Conservation (phyloP, 371 early-diverging fungal genomes). For the Blakeslea trispora region DNA sequence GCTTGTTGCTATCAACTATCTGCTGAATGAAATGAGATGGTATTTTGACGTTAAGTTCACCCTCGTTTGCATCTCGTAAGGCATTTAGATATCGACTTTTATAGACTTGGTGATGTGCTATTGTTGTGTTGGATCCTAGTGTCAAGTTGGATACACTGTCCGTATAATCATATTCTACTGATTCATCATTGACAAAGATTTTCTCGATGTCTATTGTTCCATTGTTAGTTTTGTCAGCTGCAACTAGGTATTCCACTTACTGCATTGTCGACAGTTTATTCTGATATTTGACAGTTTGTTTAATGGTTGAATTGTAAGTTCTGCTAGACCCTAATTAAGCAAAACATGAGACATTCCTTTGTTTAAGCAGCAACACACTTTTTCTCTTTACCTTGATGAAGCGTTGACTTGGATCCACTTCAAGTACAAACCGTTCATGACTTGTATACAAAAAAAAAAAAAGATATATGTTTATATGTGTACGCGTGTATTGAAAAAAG, state of each 20-base stretch:
- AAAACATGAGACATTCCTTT: too few species aligned
- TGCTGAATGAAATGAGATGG: constrained; percentile 54
- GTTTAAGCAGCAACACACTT: too few species aligned
- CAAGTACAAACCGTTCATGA: constrained; percentile 59
- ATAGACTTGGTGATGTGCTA: constrained; percentile 60
- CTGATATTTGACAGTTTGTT: constrained; percentile 46
- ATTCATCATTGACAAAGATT: constrained; percentile 57
- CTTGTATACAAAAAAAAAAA: constrained; percentile 33
- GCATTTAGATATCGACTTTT: constrained; percentile 61
- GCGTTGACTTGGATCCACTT: constrained; percentile 46
- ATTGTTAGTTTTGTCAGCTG: too few species aligned
- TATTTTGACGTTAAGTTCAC: constrained; percentile 65
- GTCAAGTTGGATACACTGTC: constrained; percentile 58
- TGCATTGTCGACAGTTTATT: constrained; percentile 66
- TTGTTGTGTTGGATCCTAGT: constrained; percentile 48
- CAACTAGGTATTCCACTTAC: too few species aligned
- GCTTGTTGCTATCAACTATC: constrained; percentile 21
- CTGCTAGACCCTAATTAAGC: constrained; percentile 58
- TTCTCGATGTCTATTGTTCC: constrained; percentile 65
- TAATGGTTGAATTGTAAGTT: constrained; percentile 61
- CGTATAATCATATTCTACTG: constrained; percentile 52
- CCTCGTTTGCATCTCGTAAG: constrained; percentile 64
- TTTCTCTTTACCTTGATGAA: constrained; percentile 35
- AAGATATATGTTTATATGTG: not conserved
- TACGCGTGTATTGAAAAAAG: not conserved